Percentiles rank a stretch among this genome's conserved stretches.
phyloP scores from a whole-genome alignment of 441 rosid genomes.

The Populus hybrid region DNA sequence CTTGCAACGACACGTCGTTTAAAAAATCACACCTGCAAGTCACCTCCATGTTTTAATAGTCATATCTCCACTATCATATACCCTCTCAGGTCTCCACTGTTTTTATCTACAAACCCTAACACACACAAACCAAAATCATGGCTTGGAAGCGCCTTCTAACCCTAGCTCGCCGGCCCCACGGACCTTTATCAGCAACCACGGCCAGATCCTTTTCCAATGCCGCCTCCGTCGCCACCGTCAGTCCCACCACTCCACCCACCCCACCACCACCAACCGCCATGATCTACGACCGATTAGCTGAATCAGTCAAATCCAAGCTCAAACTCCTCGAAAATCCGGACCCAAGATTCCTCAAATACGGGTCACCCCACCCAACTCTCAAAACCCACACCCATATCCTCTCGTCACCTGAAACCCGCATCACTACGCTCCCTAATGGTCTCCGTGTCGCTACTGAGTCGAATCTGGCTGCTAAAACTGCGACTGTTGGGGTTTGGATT shows the following conservation, averaged over 20 bases:
- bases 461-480: conserved; percentile 64
- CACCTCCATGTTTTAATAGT: background rate
- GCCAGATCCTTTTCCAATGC: conserved; percentile 41
- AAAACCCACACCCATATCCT: conserved; percentile 69
- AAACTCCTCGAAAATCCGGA: conserved; percentile 69
- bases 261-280: conserved; percentile 54
- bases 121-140: conserved; percentile 28
- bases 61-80: background rate
- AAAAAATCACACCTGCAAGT: background rate
- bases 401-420: conserved; percentile 79
- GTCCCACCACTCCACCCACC: conserved; percentile 32
- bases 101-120: conserved; percentile 7
- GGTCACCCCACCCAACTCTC: conserved; percentile 72
- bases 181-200: conserved; percentile 37
- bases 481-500: conserved; percentile 98
- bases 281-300: conserved; percentile 86
- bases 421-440: conserved; percentile 84
- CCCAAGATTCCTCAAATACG: conserved; percentile 81
- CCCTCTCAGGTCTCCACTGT: background rate
- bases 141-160: conserved; percentile 58
- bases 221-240: conserved; percentile 41
- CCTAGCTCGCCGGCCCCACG: conserved; percentile 53
- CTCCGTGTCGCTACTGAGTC: conserved; percentile 94
- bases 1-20: conserved; percentile 1
- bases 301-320: conserved; percentile 53